Base-by-base conservation (phyloP, 225 moss, liverwort and hornwort genomes). In the Rhytidiadelphus loreus region DNA sequence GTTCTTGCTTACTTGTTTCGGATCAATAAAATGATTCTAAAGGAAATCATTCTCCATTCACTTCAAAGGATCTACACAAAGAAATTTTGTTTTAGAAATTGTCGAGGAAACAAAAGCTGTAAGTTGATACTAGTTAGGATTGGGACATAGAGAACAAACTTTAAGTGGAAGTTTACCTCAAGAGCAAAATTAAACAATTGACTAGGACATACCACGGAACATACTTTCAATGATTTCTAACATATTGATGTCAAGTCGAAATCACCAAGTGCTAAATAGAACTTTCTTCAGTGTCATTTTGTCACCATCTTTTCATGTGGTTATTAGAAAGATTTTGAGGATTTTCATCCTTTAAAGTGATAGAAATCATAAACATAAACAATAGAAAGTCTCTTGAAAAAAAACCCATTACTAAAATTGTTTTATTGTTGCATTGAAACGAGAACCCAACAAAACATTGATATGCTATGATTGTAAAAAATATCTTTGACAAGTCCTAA, bases 11-110 rank as follows among this genome's bases (percentile, higher is more conserved):
- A 3, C 10, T 74, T 18, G 2, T 77, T 24, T 55, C 10, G 37
- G 2, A 16, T 55, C 22, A 37, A 55, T 24, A 37, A 21, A 18
- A 33, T 0, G 0, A 37, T 37, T 77, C 10, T 14, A 37, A 1
- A 7, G 6, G 2, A 25, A 24, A 37, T n/a, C 0, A 0, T 55
- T 77, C 6, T 77, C 1, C 4, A 25, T 25, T 14, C 0, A 0
- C 0, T 55, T 37, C 24, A 55, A n/a, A 55, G 6, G 4, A 77
- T 55, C 35, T 53, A 14, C 2, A 14, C 1, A n/a, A n/a, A n/a
- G n/a, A n/a, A n/a, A n/a, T n/a, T n/a, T 15, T 23, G 9, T 53
- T 15, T 35, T 23, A 53, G 14, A n/a, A 16, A 77, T 10, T 77
- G 1, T 1, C 4, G 1, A n/a, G 1, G 16, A 19, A 6, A 56